These are phyloP conservation scores for Macrophomina phaseolina DNA, from an alignment of 2,329 filamentous ascomycete genomes.

Conservation along the genomic window DNA sequence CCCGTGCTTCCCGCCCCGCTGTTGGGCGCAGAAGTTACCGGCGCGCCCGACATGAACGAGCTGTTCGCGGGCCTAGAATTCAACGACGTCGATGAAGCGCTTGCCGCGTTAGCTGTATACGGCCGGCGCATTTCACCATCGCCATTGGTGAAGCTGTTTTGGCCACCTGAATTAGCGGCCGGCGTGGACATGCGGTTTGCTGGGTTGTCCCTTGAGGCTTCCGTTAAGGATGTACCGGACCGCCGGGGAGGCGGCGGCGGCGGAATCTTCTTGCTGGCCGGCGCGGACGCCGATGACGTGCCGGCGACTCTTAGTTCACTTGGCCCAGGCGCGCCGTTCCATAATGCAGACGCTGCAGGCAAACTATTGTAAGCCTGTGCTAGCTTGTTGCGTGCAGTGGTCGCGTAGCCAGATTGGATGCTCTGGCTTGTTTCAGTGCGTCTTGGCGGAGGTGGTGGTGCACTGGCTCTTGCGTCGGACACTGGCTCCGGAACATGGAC, in stretches of 20 bases:
- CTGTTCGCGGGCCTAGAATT: constrained; percentile 12
- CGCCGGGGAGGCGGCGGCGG: constrained; percentile 28
- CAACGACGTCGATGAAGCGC: constrained; percentile 12
- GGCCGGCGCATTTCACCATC: constrained; percentile 7
- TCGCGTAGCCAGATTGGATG: constrained; percentile 41
- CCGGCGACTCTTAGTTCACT: constrained; percentile 16
- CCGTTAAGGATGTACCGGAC: constrained; percentile 19
- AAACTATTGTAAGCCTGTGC: constrained; percentile 48
- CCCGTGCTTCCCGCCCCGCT: constrained; percentile 30
- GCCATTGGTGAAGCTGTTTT: not conserved
- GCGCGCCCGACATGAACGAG: constrained; percentile 6
- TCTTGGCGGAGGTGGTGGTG: constrained; percentile 42
- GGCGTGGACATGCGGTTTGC: not conserved
- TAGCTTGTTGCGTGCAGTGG: constrained; percentile 46
- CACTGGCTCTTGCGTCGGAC: constrained; percentile 36
- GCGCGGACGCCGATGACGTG: constrained; percentile 28
- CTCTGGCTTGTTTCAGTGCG: constrained; percentile 25
- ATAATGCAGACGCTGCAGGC: constrained; percentile 40
- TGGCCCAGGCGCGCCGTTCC: constrained; percentile 27
- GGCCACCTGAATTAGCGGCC: not conserved
- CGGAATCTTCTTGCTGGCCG: constrained; percentile 29
- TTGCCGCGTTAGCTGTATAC: constrained; percentile 23
- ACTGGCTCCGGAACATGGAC: constrained; percentile 32
- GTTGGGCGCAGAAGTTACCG: constrained; percentile 12
- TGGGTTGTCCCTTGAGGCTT: not conserved